Percentiles rank a stretch among this genome's conserved stretches.
phyloP scores from a whole-genome alignment of 495 filamentous ascomycete species.

The Neurospora discreta region DNA sequence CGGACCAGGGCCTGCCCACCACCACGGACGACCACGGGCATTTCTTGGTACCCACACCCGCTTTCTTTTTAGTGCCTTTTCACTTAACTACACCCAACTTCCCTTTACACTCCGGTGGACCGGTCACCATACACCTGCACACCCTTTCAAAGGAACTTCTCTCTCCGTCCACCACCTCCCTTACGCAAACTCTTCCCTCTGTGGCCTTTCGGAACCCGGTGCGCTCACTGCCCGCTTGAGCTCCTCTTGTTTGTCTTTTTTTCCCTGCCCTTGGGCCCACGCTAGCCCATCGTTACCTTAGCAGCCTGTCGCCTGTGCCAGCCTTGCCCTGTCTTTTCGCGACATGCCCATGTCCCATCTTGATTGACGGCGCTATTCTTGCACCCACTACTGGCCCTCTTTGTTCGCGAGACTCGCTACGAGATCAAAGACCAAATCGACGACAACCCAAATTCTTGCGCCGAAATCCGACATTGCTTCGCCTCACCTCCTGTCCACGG shows the following conservation, averaged over 20 bases:
- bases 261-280: background rate
- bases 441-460: background rate
- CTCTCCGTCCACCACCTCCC: background rate
- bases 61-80: conserved; percentile 9
- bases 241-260: background rate
- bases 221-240: background rate
- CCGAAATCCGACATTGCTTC: background rate
- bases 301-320: background rate
- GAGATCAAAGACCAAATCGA: background rate
- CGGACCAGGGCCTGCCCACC: conserved; percentile 3
- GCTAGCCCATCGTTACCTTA: background rate
- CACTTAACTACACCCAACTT: conserved; percentile 5
- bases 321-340: background rate
- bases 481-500: background rate
- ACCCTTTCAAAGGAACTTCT: background rate
- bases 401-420: background rate
- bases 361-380: background rate
- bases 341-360: background rate
- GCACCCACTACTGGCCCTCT: background rate
- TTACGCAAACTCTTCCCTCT: conserved; percentile 6
- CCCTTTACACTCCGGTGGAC: conserved; percentile 20
- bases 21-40: conserved; percentile 10
- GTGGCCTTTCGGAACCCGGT: background rate
- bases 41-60: conserved; percentile 14
- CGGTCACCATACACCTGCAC: conserved; percentile 18